Base-by-base conservation (phyloP, 306 rosid genomes). In the Cyamopsis tetragonoloba region DNA sequence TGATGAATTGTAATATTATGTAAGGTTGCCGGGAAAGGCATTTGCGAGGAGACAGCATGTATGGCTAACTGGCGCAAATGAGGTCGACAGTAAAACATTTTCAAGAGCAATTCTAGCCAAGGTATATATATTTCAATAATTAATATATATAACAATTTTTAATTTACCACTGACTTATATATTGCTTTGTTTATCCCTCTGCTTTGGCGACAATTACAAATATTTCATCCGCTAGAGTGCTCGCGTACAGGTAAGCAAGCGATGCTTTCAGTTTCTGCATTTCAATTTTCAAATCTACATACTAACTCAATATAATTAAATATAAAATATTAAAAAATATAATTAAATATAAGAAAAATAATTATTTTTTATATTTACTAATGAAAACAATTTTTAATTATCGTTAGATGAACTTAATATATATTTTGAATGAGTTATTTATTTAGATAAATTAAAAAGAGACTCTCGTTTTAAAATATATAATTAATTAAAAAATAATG, bases 11-110 rank as follows among this genome's bases (percentile, higher is more conserved):
- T n/a, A n/a, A n/a, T n/a, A n/a, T n/a, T n/a, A n/a, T n/a, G n/a
- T n/a, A n/a, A 91, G 99, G 82, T 82, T 90, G 77, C 99, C 99
- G 1, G 99, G 99, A 68, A 93, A 83, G 53, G 99, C 99, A 49
- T 90, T 80, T 57, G 53, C 85, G 2, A 85, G 83, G 75, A 77
- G 91, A 77, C 87, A 88, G 35, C 99, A 90, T 54, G 75, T 93
- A 17, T 93, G 99, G 99, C 91, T 93, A 15, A 76, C 92, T 0
- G 92, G 95, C 14, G 96, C 96, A 34, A 86, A 91, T 71, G 92
- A 95, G 59, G 91, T 85, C 37, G 96, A 88, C 69, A 90, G 89
- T 79, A 88, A 90, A 81, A 85, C 75, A 38, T 95, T 95, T 78
- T 85, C 92, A 7, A 84, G 97, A 66, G 97, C 97, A 58, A 90